A percentile compares a stretch with the other conserved stretches of the same genome.
These are phyloP conservation scores for Monilinia polystroma DNA, from an alignment of 2,329 filamentous ascomycete genomes.

Conservation along the genomic window DNA sequence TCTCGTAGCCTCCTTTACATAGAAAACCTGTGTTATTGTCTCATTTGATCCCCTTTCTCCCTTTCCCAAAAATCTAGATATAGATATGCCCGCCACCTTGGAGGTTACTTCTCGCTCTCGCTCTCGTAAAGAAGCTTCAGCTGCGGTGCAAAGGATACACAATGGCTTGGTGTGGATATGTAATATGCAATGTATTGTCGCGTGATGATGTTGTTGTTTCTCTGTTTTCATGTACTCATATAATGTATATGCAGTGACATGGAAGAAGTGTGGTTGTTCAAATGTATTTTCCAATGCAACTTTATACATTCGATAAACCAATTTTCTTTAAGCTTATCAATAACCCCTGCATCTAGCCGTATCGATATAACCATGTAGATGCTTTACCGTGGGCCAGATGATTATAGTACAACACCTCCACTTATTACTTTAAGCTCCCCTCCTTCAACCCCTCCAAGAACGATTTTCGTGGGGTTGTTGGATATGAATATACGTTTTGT, in stretches of 20 bases:
- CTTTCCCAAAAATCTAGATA: neutral
- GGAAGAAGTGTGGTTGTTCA: slow-evolving; percentile 13
- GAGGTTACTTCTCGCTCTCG: neutral
- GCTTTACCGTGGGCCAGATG: neutral
- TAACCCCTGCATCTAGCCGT: no score
- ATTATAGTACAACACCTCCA: no score
- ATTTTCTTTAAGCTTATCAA: no score
- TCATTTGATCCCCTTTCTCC: neutral
- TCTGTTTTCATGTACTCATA: no score
- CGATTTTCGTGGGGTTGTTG: neutral
- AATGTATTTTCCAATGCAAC: neutral
- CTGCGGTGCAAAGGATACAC: neutral
- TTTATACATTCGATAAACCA: no score
- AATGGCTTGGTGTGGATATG: neutral
- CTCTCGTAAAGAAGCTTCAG: no score
- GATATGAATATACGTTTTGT: neutral
- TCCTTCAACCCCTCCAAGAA: neutral
- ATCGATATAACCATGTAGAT: no score
- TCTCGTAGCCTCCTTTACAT: neutral
- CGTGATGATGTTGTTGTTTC: neutral
- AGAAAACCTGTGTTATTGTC: slow-evolving; percentile 15
- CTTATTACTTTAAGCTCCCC: no score
- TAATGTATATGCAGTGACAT: neutral
- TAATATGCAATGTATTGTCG: neutral
- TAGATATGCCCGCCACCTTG: slow-evolving; percentile 13